Evolutionary conservation across 495 filamentous ascomycete species (phyloP), one percentile per base, ranked within the genome.

Genomic region (Opeltia flavorubescens): DNA sequence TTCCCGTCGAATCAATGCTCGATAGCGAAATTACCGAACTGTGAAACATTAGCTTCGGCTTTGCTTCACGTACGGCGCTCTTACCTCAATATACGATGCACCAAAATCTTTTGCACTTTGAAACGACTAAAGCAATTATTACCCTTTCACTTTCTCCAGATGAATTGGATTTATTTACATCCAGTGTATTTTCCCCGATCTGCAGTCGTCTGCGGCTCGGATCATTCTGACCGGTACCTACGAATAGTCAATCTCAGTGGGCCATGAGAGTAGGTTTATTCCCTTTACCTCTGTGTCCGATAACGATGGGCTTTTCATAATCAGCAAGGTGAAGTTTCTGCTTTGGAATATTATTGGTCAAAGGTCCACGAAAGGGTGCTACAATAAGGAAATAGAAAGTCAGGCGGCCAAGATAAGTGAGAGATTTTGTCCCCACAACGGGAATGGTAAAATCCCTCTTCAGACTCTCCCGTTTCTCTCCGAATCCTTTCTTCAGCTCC

Each of bases 71-170:
- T 0, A 40, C 39, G 15, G 3, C 30, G 26, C 40, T 8, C 24
- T 29, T 17, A 61, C 61, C 56, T 69, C 66, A 20, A 67, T 56
- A 55, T 54, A 67, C n/a, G 58, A 53, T 35, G 59, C 62, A 2
- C 66, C 66, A 29, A 59, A 50, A 18, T 60, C 49, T 27, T 52
- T 50, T 15, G 62, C 57, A 24, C 53, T 44, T 4, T 59, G 46
- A 43, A 66, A 64, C 29, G 63, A 66, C 55, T 63, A 40, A 41
- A 41, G 9, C 9, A 8, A 44, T n/a, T n/a, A 26, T 29, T 26
- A 44, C 18, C 21, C 9, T 9, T 26, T 24, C 15, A 25, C 46
- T 48, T n/a, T n/a, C n/a, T n/a, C 11, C 25, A 40, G 18, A 41
- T 51, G 40, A 38, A 29, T 34, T 20, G 13, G 7, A 24, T 26